Evolutionary conservation across 202 grass and related monocot species (phyloP).

Genomic region (Carex sylvatica): DNA sequence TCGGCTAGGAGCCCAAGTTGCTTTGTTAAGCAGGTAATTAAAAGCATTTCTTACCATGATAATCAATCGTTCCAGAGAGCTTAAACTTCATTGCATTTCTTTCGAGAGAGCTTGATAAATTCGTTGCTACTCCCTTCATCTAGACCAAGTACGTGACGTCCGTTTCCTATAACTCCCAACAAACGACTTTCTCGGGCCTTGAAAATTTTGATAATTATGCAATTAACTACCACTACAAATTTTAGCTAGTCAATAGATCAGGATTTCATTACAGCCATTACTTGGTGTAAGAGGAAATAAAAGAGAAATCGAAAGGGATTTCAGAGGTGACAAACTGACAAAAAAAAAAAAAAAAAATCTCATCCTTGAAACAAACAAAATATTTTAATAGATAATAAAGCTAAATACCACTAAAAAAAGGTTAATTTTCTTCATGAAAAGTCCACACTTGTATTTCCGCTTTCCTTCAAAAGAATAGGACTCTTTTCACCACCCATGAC

Average conservation of each 20-base stretch:
- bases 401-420: background rate
- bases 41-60: background rate
- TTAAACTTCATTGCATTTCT: background rate
- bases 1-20: background rate
- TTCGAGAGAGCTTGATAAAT: too few species aligned
- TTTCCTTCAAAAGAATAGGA: background rate
- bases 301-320: background rate
- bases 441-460: background rate
- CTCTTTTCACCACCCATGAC: background rate
- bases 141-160: background rate
- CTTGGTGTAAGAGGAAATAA: background rate
- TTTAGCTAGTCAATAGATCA: too few species aligned
- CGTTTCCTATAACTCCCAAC: background rate
- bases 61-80: background rate
- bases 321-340: background rate
- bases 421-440: background rate
- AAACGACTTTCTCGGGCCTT: background rate
- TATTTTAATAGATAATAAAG: background rate
- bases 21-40: background rate
- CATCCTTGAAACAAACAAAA: background rate
- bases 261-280: background rate
- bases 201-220: background rate
- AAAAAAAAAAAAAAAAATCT: background rate
- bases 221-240: background rate
- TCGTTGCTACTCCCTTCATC: background rate